Evolutionary conservation across 2,329 filamentous ascomycete species (phyloP), one percentile per base, ranked within the genome.

Genomic region (Diaporthe sp.): DNA sequence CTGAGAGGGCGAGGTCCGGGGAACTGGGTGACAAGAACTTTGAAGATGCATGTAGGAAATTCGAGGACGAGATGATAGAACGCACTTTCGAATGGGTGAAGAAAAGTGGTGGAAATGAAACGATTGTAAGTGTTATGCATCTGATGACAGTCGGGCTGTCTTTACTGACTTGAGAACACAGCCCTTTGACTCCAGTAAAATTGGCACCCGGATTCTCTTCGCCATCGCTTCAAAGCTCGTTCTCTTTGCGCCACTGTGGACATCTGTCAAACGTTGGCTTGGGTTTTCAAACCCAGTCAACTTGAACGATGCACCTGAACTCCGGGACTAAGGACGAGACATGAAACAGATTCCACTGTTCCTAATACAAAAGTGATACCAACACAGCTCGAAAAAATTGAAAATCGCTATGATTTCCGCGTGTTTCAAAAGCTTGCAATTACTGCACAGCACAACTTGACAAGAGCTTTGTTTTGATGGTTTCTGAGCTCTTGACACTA

Each of bases 141-240:
- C 13, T 8, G 15, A n/a, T 42, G 37, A 42, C 10, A 13, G 6
- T 25, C 4, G n/a, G 10, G 10, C 5, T 28, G 39, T 0, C 4
- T 12, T 3, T 34, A 28, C 61, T 67, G 19, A 65, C 61, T 51
- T 51, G 19, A 34, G 9, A 13, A 15, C 31, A 51, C 13, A 67
- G 61, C 61, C 61, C 37, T 67, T 51, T 34, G 61, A 67, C 44
- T 67, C 61, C 28, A 67, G 61, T 17, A 67, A 67, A 37, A n/a
- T 37, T 37, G 44, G 61, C 2, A 67, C 61, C 6, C 61, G 61
- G 2, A 49, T 67, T 49, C 9, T 67, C 10, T 67, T 67, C 12
- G 61, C 61, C 10, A 67, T 67, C 6, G 28, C 28, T 15, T 49
- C 61, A 4, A 67, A 51, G 13, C 61, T 67, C 10, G 28, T 67